Conservation (phyloP, 2,329 filamentous ascomycete genomes). For the Pestalotiopsis sp. region DNA sequence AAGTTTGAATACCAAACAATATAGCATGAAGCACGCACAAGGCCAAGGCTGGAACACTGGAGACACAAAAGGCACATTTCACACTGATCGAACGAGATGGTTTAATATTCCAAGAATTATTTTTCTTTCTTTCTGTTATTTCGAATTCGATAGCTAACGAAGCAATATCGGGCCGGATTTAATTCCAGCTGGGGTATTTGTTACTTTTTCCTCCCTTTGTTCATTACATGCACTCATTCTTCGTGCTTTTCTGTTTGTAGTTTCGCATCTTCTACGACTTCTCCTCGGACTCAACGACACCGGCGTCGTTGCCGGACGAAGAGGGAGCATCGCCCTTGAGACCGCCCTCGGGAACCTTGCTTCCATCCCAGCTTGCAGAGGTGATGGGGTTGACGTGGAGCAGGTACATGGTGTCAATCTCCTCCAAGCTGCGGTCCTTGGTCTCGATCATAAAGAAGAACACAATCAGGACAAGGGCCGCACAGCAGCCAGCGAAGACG, state of each 20-base stretch:
- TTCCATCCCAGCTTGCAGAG: slow-evolving; percentile 37
- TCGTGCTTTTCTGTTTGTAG: neutral
- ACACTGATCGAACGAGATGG: too few relatives aligned
- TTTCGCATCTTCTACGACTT: neutral
- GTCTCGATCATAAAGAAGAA: slow-evolving; percentile 78
- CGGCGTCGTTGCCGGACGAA: neutral
- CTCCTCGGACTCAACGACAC: slow-evolving; percentile 7
- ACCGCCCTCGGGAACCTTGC: slow-evolving; percentile 23
- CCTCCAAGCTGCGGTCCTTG: slow-evolving; percentile 70
- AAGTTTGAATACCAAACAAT: too few relatives aligned
- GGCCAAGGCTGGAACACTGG: too few relatives aligned
- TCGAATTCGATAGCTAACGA: neutral
- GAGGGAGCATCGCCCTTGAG: slow-evolving; percentile 6
- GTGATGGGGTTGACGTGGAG: slow-evolving; percentile 49
- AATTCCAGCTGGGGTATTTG: neutral
- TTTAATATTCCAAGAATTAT: neutral
- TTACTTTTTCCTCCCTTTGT: neutral
- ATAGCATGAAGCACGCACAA: too few relatives aligned
- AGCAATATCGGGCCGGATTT: neutral
- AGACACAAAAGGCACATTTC: too few relatives aligned
- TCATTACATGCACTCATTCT: neutral
- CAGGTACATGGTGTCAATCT: slow-evolving; percentile 77
- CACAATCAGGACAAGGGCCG: slow-evolving; percentile 62
- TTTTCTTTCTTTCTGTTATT: neutral
- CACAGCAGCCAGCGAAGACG: slow-evolving; percentile 69